Evolutionary conservation across 495 filamentous ascomycete species (phyloP), one percentile per base, ranked within the genome.

Genomic region (Copromyces sp.): DNA sequence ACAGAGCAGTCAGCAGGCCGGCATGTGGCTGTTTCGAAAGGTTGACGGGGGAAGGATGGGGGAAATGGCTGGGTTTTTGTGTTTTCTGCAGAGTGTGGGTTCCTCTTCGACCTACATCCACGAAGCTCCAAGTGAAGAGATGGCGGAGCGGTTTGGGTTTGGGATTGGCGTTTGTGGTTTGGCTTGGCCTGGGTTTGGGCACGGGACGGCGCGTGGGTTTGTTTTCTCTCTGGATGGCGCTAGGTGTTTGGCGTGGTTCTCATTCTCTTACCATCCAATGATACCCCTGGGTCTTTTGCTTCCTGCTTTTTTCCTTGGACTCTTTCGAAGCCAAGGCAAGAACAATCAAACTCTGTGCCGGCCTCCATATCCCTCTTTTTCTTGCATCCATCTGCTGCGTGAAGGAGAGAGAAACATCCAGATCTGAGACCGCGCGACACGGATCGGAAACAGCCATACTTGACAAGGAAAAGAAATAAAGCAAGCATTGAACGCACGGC

Each of bases 191-290:
- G 45, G 45, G 45, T 53, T 53, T 53, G 1, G 9, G 45, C 20
- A 53, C 20, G 11, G 45, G 9, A 53, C 11, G 20, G 45, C 20
- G n/a, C 9, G 24, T 44, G 71, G 59, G 8, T n/a, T 39, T n/a
- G 4, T 68, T n/a, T 39, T 61, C 20, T 17, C 12, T 65, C 39
- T 2, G 24, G 40, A 72, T 72, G 74, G 74, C 68, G 74, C 39
- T 68, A 72, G 73, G 6, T 35, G 12, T 9, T 59, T 38, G 45
- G 20, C 0, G 5, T 5, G n/a, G 4, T 0, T 12, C 24, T 53
- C 11, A 12, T 29, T 42, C 24, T 29, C 20, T 12, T 20, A 14
- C 1, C 0, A 14, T 37, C 2, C 3, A 37, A 37, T 6, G 20
- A 53, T 14, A 24, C 45, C 45, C 45, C 4, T 24, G 9, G 45